Conservation (phyloP, 2,329 filamentous ascomycete genomes). For the Septoria petroselini region DNA sequence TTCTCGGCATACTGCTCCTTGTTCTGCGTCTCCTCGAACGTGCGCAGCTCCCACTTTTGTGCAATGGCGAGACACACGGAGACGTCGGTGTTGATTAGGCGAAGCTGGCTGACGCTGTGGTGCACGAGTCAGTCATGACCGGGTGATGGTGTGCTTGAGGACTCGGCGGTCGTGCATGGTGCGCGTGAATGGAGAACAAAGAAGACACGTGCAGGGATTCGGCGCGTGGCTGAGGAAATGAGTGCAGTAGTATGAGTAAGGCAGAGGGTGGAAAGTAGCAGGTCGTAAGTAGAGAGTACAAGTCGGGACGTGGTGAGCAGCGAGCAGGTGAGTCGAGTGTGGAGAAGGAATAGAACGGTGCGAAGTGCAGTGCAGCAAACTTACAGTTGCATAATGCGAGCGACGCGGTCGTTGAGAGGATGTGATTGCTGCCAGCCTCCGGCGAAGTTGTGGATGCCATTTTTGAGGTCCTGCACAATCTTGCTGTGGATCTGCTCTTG, state of each 20-base stretch:
- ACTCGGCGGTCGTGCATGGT: no score
- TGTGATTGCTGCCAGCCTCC: conserved; percentile 37
- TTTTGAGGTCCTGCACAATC: conserved; percentile 30
- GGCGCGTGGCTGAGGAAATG: no score
- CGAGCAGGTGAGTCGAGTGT: background rate
- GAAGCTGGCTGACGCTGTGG: conserved; percentile 26
- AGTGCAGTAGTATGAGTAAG: no score
- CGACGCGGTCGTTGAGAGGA: conserved; percentile 31
- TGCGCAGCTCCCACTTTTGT: conserved; percentile 29
- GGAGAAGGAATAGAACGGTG: background rate
- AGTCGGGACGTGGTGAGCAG: background rate
- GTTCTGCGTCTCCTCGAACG: conserved; percentile 27
- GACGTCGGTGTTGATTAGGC: conserved; percentile 25
- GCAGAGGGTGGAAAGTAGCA: no score
- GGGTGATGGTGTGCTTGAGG: background rate
- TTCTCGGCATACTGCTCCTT: conserved; percentile 31
- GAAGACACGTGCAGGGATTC: no score
- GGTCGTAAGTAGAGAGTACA: no score
- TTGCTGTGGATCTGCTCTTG: conserved; percentile 31
- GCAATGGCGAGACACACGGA: conserved; percentile 31
- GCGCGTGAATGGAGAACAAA: background rate
- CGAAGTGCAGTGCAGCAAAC: conserved; percentile 18
- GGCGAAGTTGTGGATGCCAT: conserved; percentile 21
- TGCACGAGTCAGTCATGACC: conserved; percentile 7
- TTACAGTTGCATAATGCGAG: conserved; percentile 36